Evolutionary conservation across 2,329 filamentous ascomycete species (phyloP), one percentile per base, ranked within the genome.

Genomic region (Venturiaceae sp.): DNA sequence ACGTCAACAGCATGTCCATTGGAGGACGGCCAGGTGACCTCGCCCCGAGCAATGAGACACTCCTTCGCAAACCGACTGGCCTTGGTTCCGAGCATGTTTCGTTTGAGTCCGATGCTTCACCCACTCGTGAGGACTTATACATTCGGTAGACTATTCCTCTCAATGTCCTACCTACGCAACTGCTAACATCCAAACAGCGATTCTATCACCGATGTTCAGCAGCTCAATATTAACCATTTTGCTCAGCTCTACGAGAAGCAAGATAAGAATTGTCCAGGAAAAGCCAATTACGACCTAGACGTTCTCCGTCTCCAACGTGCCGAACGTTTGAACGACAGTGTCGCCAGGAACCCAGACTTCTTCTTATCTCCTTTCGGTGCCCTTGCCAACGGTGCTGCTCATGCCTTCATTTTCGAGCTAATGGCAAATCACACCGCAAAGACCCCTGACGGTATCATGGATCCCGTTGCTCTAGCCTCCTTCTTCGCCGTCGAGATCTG

Each of bases 371-470:
- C 55, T n/a, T 50, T 57, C 63, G 63, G 14, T 64, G n/a, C 52
- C 26, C 30, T 58, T 52, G 44, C 63, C 56, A n/a, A 19, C 19
- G 60, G 60, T 61, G 50, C 63, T 60, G 52, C 62, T 63, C 64
- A 62, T 60, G 60, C 62, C 16, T 30, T 58, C 19, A 28, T 37
- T 3, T 39, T 36, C 13, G 34, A 69, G 39, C 70, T 72, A 64
- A 72, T 74, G 68, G 63, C 65, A 57, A 72, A 75, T 64, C 69
- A 72, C 60, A 71, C 70, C 11, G 68, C 66, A 30, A 70, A 72
- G 39, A 64, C 69, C 57, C 72, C 71, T 2, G 67, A 70, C 32
- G 71, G 72, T 28, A 61, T 65, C 26, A 64, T 74, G 9, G 68
- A 71, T 61, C 66, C 69, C 56, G 63, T 70, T 9, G 66, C 69